Evolutionary conservation across 306 rosid species (phyloP).

Genomic region (Rosa lucieae): DNA sequence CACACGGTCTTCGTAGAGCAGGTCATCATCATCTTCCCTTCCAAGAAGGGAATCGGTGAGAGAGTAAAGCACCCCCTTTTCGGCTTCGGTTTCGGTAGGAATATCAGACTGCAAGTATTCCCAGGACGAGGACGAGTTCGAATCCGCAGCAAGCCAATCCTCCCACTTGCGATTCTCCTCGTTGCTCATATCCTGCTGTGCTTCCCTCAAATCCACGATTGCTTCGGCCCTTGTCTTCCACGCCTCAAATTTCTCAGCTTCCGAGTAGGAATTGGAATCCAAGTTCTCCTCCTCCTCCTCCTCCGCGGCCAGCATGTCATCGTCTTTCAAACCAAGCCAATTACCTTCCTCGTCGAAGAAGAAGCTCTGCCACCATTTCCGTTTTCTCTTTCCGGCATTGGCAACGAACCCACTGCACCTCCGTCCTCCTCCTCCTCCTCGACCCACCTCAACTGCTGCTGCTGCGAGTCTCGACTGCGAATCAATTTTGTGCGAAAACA

Average conservation of each 20-base stretch:
- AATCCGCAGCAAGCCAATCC: conserved; percentile 66
- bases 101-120: conserved; percentile 12
- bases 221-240: conserved; percentile 97
- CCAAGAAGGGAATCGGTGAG: conserved; percentile 54
- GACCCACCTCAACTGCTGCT: conserved; percentile 28
- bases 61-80: conserved; percentile 56
- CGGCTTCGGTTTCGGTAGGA: conserved; percentile 29
- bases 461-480: conserved; percentile 17
- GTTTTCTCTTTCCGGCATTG: conserved; percentile 51
- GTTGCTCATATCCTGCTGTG: conserved; percentile 61
- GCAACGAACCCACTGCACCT: conserved; percentile 40
- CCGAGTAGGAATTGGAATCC: neutral
- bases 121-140: neutral
- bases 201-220: conserved; percentile 77
- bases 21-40: conserved; percentile 48
- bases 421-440: conserved; percentile 17
- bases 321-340: conserved; percentile 78
- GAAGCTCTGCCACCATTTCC: conserved; percentile 76
- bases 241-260: conserved; percentile 68
- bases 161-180: conserved; percentile 72
- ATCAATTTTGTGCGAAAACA: conserved; percentile 12
- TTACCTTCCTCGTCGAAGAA: conserved; percentile 75
- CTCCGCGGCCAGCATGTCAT: conserved; percentile 55
- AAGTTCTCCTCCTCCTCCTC: neutral
- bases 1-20: conserved; percentile 92